Evolutionary conservation across 306 rosid species (phyloP).

Genomic region (Fagus sylvatica): DNA sequence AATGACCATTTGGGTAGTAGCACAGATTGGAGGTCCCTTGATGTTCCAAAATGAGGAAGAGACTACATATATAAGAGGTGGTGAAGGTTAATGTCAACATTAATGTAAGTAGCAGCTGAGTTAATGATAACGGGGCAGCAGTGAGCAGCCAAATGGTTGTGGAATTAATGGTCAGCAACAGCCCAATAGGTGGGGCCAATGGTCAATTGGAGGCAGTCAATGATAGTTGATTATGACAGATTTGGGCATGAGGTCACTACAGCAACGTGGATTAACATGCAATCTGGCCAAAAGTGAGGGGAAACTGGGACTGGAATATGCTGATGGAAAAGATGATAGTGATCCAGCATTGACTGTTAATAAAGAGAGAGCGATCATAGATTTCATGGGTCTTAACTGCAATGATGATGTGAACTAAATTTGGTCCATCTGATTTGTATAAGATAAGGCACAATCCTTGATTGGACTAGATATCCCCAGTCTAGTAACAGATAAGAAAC

Average conservation of each 20-base stretch:
- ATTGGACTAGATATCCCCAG: neutral
- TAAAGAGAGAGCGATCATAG: neutral
- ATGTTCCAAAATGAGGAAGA: constrained; percentile 12
- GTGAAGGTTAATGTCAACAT: neutral
- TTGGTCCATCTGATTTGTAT: neutral
- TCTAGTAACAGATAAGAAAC: neutral
- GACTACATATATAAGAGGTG: constrained; percentile 1
- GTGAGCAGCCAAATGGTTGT: neutral
- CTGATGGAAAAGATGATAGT: neutral
- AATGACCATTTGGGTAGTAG: neutral
- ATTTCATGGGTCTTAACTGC: neutral
- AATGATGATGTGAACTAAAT: neutral
- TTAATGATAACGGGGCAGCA: neutral
- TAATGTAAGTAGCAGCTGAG: neutral
- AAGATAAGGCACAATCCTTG: neutral
- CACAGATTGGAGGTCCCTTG: constrained; percentile 5
- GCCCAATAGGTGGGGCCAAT: neutral
- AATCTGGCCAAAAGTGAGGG: neutral
- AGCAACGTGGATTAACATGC: neutral
- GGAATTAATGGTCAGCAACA: neutral
- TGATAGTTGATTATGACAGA: neutral
- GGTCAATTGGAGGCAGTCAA: neutral
- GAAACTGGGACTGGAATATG: neutral
- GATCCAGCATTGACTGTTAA: neutral
- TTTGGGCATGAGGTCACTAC: neutral